Evolutionary conservation across 2,329 filamentous ascomycete genomes (phyloP).

Genomic region (Nothopassalora personata): DNA sequence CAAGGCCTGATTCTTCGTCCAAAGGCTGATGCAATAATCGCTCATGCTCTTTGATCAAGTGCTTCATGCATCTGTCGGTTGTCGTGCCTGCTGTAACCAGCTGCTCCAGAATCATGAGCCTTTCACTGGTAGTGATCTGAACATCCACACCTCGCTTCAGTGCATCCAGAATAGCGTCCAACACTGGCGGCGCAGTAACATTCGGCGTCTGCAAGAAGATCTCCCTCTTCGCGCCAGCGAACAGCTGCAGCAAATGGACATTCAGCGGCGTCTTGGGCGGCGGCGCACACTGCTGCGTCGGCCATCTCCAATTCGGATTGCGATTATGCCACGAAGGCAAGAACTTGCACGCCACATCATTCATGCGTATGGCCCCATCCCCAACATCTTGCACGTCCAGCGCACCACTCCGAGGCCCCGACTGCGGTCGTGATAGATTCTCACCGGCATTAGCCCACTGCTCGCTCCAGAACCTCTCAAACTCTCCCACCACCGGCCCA

Average conservation of each 20-base stretch:
- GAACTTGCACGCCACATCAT: conserved; percentile 52
- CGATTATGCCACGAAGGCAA: conserved; percentile 69
- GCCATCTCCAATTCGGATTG: conserved; percentile 60
- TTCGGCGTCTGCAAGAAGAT: conserved; percentile 76
- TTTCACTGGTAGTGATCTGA: conserved; percentile 32
- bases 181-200: conserved; percentile 61
- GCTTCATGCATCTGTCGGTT: conserved; percentile 59
- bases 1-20: conserved; percentile 41
- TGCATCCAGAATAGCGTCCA: conserved; percentile 57
- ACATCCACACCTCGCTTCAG: conserved; percentile 63
- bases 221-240: conserved; percentile 52
- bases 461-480: conserved; percentile 60
- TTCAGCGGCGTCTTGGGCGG: conserved; percentile 65
- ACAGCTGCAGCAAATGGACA: conserved; percentile 55
- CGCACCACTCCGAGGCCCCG: background rate
- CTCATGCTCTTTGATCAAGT: conserved; percentile 54
- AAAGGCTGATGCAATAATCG: conserved; percentile 17
- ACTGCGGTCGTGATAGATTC: background rate
- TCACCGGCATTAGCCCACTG: conserved; percentile 56
- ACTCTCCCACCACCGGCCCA: conserved; percentile 56
- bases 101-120: conserved; percentile 61
- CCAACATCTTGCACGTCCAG: background rate
- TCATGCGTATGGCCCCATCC: background rate
- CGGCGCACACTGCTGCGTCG: conserved; percentile 43
- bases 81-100: conserved; percentile 73